Base-by-base conservation (phyloP, 768 basidiomycete genomes). In the Leccinum aurantiacum region DNA sequence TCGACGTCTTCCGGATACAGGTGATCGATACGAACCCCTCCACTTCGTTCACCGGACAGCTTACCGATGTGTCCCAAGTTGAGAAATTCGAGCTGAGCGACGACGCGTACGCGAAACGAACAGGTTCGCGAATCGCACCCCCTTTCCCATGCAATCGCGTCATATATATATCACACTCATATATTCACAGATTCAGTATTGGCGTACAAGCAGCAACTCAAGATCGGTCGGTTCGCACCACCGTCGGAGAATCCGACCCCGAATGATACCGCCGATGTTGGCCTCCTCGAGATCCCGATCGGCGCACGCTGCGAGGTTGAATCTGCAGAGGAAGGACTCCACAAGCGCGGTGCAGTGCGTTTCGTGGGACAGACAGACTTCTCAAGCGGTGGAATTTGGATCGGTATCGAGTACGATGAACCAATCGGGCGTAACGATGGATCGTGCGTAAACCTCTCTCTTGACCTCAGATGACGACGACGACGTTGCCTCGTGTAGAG, bases 401-500 rank as follows among this genome's bases (percentile, higher is more conserved):
- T 98, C 1, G 96, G 96, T 0, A 80, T 98, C 19, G 93, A 96
- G 71, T 92, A 95, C 69, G 96, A 98, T 69, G 96, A 98, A 67
- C 95, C 96, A 3, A 80, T 93, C 24, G 96, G 96, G 11, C 98
- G 95, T 77, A 95, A 95, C 62, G 91, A 98, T 72, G 96, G 96
- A 65, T 88, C 87, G 95, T 96, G 70, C 76, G 94, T 44, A 4
- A 10, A 44, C 1, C n/a, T 3, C 86, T 9, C 29, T 49, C 8
- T 22, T 13, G 31, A 53, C 46, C 31, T 48, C 27, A 14, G 17
- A 44, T 27, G 2, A n/a, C n/a, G 10, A 4, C 22, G 17, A 6
- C 48, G n/a, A 4, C 44, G 24, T 49, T 22, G 10, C 54, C 48
- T 44, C 27, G 9, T 33, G 17, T 63, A 96, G 95, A 1, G 89